Percentiles rank a stretch among this genome's conserved stretches.
Conservation (phyloP, 257 asterid genomes). For the Nicotiana sylvestris region DNA sequence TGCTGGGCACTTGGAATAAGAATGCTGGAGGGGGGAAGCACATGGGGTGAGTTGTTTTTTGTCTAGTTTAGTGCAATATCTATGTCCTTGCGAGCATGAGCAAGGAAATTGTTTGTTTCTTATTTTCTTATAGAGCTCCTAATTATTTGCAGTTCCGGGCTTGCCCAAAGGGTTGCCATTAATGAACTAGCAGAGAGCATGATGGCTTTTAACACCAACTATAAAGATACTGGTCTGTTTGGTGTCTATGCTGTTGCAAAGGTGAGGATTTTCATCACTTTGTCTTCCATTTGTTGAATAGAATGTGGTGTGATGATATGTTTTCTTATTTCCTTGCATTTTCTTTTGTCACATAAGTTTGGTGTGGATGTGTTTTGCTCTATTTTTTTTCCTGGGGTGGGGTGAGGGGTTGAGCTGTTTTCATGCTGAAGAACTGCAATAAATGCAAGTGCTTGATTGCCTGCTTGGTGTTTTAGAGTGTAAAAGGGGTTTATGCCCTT, state of each 20-base stretch:
- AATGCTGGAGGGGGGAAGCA: slow-evolving; percentile 75
- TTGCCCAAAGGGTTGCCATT: slow-evolving; percentile 66
- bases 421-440: background rate
- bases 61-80: background rate
- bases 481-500: background rate
- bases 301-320: background rate
- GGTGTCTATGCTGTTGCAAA: slow-evolving; percentile 89
- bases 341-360: background rate
- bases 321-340: background rate
- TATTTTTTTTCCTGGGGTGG: background rate
- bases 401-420: background rate
- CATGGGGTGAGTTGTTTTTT: slow-evolving; percentile 58
- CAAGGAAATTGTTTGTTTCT: background rate
- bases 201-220: slow-evolving; percentile 88
- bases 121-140: slow-evolving; percentile 17
- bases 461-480: background rate
- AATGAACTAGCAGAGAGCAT: slow-evolving; percentile 78
- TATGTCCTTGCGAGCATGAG: background rate
- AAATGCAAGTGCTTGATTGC: background rate
- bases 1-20: slow-evolving; percentile 82
- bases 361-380: background rate
- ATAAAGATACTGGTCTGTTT: slow-evolving; percentile 85
- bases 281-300: background rate
- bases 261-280: slow-evolving; percentile 29
- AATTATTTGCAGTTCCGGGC: slow-evolving; percentile 52